A percentile compares a stretch with the other conserved stretches of the same genome.
phyloP scores from a whole-genome alignment of 257 asterid species.

The Coffea eugenioides region DNA sequence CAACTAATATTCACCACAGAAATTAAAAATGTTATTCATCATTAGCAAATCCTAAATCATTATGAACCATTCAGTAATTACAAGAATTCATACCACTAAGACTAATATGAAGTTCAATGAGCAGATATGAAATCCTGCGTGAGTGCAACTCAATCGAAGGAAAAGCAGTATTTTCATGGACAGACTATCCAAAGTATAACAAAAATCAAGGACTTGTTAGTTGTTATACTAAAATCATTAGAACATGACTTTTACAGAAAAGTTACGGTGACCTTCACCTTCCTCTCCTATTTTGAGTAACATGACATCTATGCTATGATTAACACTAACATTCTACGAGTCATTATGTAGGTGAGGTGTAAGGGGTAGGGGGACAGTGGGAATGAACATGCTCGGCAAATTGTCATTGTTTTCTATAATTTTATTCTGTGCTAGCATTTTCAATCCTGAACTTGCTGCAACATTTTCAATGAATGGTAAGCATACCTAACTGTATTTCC shows the following conservation, averaged over 20 bases:
- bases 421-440: background rate
- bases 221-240: background rate
- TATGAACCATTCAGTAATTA: background rate
- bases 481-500: background rate
- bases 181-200: background rate
- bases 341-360: no score
- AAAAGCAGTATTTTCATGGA: background rate
- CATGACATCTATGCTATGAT: background rate
- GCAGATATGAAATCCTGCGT: background rate
- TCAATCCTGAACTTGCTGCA: background rate
- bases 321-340: background rate
- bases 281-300: background rate
- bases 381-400: no score
- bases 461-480: background rate
- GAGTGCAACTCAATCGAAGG: background rate
- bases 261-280: background rate
- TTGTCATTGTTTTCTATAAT: no score
- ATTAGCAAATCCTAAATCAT: background rate
- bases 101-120: background rate
- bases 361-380: no score
- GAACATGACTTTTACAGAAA: background rate
- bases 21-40: background rate
- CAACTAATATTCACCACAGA: slow-evolving; percentile 41
- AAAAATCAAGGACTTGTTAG: background rate
- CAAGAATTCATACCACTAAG: background rate